Evolutionary conservation across 345 rosid species (phyloP).

Genomic region (Cardiospermum halicacabum): DNA sequence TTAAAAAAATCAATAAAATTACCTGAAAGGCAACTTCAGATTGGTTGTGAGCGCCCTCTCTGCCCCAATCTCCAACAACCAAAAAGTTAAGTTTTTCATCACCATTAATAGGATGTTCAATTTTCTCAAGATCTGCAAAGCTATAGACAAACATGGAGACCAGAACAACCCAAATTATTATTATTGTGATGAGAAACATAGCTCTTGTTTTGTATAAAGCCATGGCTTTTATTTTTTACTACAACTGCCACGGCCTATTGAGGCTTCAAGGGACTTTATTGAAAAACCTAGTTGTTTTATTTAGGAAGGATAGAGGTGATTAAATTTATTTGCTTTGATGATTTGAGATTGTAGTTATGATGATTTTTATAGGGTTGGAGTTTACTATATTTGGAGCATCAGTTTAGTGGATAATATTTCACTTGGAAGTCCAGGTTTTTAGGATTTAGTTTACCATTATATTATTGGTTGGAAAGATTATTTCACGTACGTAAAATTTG

Average conservation of each 20-base stretch:
- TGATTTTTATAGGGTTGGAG: too few species aligned
- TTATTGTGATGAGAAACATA: too few species aligned
- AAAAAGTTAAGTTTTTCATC: slow-evolving; percentile 57
- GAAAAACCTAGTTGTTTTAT: neutral
- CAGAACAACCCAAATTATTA: neutral
- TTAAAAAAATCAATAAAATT: too few species aligned
- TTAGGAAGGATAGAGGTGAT: neutral
- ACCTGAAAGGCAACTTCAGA: slow-evolving; percentile 71
- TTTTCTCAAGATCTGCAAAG: slow-evolving; percentile 36
- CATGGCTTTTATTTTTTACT: slow-evolving; percentile 5
- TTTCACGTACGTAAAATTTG: too few species aligned
- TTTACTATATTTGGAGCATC: too few species aligned
- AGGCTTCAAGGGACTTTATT: neutral
- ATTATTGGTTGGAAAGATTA: too few species aligned
- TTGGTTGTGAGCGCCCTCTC: slow-evolving; percentile 60
- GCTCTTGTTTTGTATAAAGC: slow-evolving; percentile 10
- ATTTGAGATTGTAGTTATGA: too few species aligned
- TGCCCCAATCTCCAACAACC: slow-evolving; percentile 83
- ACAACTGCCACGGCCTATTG: neutral
- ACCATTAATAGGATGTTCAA: slow-evolving; percentile 36
- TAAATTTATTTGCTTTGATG: too few species aligned
- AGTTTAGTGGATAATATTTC: too few species aligned
- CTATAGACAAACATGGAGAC: neutral
- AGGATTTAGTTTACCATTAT: too few species aligned
- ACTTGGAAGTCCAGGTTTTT: too few species aligned